Conservation (phyloP, 163 green algal genomes). For the Volvox carteri region DNA sequence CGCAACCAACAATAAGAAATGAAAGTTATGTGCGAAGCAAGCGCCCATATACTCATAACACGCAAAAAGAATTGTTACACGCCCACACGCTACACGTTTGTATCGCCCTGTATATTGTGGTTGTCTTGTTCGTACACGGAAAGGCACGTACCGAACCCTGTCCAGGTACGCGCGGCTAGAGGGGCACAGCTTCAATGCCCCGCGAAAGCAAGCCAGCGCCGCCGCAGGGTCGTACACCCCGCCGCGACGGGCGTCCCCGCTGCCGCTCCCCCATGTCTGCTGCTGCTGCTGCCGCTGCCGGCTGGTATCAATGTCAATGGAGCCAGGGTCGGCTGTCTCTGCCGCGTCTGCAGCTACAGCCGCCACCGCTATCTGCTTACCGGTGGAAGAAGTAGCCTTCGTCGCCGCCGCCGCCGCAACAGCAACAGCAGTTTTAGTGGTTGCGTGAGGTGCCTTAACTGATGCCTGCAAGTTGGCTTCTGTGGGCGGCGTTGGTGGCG, state of each 20-base stretch:
- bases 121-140: too few relatives aligned
- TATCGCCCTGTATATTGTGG: constrained; percentile 20
- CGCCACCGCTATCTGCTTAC: too few relatives aligned
- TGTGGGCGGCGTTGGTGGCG: too few relatives aligned
- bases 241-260: not conserved
- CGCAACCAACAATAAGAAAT: not conserved
- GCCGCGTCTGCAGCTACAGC: too few relatives aligned
- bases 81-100: not conserved
- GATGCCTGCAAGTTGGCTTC: too few relatives aligned
- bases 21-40: not conserved
- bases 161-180: not conserved
- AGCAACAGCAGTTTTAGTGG: too few relatives aligned
- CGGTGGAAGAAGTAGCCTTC: too few relatives aligned
- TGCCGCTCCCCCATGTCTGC: not conserved
- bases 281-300: constrained; percentile 2
- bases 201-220: constrained; percentile 14
- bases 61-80: not conserved
- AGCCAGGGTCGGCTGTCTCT: too few relatives aligned
- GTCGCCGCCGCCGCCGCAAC: too few relatives aligned
- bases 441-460: too few relatives aligned
- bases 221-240: not conserved
- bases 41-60: not conserved
- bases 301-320: not conserved
- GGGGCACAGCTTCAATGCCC: constrained; percentile 21
- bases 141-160: too few relatives aligned